Base-by-base conservation (phyloP, 371 early-diverging fungal genomes). In the Mortierella sp. region DNA sequence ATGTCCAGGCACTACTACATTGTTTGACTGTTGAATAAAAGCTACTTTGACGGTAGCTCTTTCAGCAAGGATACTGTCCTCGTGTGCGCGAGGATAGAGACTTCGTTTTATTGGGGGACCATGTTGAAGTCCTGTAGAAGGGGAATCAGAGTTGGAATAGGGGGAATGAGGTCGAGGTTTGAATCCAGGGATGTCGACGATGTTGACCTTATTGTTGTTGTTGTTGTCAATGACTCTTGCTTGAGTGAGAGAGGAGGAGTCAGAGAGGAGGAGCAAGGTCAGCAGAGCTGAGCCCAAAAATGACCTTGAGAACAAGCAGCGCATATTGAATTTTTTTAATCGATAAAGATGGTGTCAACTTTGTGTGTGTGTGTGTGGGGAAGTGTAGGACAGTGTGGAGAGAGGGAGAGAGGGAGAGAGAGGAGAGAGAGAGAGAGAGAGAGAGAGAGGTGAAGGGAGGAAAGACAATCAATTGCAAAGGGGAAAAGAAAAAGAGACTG, bases 11-110 rank as follows among this genome's bases (percentile, higher is more conserved):
- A n/a, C n/a, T n/a, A n/a, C n/a, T n/a, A n/a, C n/a, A n/a, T 51
- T 30, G 4, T n/a, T 58, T 22, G 43, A 52, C 35, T 32, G 64
- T 16, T 24, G 52, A 52, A 52, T 22, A 52, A 52, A 52, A 10
- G 54, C 64, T 6, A 51, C 51, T 18, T 43, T 30, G 20, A 5
- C 30, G 4, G 37, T 28, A 20, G 35, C 62, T 5, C 22, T 40
- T 12, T 55, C 26, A 20, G 54, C 58, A 2, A 52, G 43, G 24
- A 64, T 49, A 39, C 43, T 52, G 35, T 70, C 78, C 11, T 45
- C 64, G 49, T 70, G 62, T 43, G 67, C 47, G 43, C 70, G 67
- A 14, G 75, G 61, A 12, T 59, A 80, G 12, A 74, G 61, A 47
- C 75, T 75, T 18, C 75, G 67, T 63, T 69, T 69, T 52, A 30